Conservation (phyloP, 2,329 filamentous ascomycete genomes). For the Aspergillus texensis region DNA sequence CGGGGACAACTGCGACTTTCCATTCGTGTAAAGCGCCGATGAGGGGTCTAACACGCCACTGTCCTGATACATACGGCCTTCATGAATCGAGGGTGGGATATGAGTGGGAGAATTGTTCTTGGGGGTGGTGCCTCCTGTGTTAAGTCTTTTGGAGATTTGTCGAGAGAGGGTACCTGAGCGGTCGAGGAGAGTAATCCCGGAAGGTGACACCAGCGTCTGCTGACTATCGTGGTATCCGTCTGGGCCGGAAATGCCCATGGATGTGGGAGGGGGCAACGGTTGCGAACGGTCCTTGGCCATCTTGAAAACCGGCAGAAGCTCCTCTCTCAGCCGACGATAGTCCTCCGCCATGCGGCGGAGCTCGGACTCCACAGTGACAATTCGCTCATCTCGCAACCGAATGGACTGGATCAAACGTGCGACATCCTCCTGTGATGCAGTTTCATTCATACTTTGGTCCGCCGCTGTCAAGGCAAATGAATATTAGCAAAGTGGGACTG, state of each 20-base stretch:
- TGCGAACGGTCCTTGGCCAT: slow-evolving; percentile 90
- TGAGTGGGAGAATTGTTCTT: slow-evolving; percentile 77
- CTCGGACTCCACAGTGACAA: slow-evolving; percentile 80
- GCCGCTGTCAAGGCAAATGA: slow-evolving; percentile 65
- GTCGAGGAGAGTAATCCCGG: slow-evolving; percentile 35
- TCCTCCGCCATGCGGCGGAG: slow-evolving; percentile 83
- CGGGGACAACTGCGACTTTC: slow-evolving; percentile 57
- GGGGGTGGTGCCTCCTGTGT: slow-evolving; percentile 68
- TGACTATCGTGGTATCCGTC: slow-evolving; percentile 37
- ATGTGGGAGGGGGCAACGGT: slow-evolving; percentile 69
- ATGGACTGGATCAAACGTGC: slow-evolving; percentile 88
- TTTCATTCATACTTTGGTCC: slow-evolving; percentile 84
- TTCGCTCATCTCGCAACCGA: slow-evolving; percentile 84
- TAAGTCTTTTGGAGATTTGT: slow-evolving; percentile 74
- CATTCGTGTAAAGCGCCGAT: slow-evolving; percentile 67
- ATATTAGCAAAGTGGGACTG: slow-evolving; percentile 14
- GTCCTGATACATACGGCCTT: slow-evolving; percentile 61
- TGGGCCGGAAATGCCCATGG: slow-evolving; percentile 21
- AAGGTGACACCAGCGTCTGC: slow-evolving; percentile 44
- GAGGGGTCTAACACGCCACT: slow-evolving; percentile 65
- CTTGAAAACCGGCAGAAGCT: slow-evolving; percentile 85
- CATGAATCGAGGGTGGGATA: slow-evolving; percentile 66
- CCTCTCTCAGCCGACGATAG: slow-evolving; percentile 84
- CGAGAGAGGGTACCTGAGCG: slow-evolving; percentile 63
- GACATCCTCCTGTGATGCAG: slow-evolving; percentile 90